Percentiles rank a stretch among this genome's conserved stretches.
These are phyloP conservation scores for Cerioporus squamosus DNA, from an alignment of 1,284 basidiomycete species.

Conservation along the genomic window DNA sequence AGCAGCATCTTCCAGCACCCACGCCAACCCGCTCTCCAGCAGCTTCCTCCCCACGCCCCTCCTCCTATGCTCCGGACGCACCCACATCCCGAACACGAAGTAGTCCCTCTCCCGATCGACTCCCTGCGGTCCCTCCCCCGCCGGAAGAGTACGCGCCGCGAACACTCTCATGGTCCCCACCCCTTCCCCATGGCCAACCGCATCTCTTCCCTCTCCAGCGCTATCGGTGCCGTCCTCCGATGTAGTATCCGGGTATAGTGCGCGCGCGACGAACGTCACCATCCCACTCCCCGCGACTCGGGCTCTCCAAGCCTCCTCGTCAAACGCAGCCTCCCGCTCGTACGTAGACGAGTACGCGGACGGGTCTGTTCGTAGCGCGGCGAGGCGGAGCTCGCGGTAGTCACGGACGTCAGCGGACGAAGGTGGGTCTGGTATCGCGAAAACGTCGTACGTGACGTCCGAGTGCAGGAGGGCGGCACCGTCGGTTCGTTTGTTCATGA, in stretches of 20 bases:
- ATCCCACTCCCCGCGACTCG: background rate
- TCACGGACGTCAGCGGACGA: background rate
- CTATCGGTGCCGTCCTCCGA: no score
- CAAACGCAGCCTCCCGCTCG: background rate
- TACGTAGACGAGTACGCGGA: background rate
- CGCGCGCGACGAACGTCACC: background rate
- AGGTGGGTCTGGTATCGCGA: background rate
- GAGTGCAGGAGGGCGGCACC: no score
- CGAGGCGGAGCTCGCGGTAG: background rate
- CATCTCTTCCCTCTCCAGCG: no score
- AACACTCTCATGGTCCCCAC: background rate
- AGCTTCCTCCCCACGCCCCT: conserved; percentile 32
- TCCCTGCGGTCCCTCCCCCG: background rate
- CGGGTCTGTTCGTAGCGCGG: background rate
- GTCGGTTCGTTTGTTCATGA: no score
- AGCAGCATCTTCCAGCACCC: background rate
- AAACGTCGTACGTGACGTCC: no score
- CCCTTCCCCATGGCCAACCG: no score
- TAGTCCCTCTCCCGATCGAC: background rate
- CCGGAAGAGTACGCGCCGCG: background rate
- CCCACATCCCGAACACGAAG: conserved; percentile 38
- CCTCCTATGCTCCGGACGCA: conserved; percentile 38
- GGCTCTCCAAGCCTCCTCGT: background rate
- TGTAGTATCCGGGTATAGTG: no score
- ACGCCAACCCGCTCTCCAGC: background rate